A percentile compares a stretch with the other conserved stretches of the same genome.
These are phyloP conservation scores for Termitomyces sp. DNA, from an alignment of 768 basidiomycete species.

Conservation along the genomic window DNA sequence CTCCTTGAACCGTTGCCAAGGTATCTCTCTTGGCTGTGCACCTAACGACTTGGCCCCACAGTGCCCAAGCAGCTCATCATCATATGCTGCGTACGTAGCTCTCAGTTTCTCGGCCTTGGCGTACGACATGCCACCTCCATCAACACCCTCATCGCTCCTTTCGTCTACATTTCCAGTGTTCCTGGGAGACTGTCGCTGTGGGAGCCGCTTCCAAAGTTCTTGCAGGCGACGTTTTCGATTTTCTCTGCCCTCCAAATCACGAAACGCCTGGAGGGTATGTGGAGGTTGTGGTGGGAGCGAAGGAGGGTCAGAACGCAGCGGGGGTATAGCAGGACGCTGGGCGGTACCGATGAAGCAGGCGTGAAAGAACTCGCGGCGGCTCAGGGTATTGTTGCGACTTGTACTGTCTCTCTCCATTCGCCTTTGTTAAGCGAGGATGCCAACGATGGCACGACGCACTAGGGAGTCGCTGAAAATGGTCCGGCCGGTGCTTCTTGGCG, in stretches of 20 bases:
- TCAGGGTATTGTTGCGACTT: slow-evolving; percentile 19
- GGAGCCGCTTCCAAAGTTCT: slow-evolving; percentile 60
- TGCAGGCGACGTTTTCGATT: slow-evolving; percentile 55
- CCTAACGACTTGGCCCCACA: slow-evolving; percentile 41
- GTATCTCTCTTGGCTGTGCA: slow-evolving; percentile 41
- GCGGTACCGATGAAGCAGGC: slow-evolving; percentile 46
- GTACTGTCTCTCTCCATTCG: slow-evolving; percentile 16
- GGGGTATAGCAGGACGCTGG: slow-evolving; percentile 54
- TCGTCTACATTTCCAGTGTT: slow-evolving; percentile 7
- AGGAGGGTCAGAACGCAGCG: slow-evolving; percentile 50
- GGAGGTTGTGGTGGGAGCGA: slow-evolving; percentile 31
- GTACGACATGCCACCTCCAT: slow-evolving; percentile 37
- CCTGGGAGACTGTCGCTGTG: slow-evolving; percentile 19
- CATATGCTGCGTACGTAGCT: slow-evolving; percentile 75
- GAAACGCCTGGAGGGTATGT: slow-evolving; percentile 58
- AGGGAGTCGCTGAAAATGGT: slow-evolving; percentile 9
- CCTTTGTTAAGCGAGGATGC: slow-evolving; percentile 8
- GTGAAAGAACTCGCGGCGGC: slow-evolving; percentile 49
- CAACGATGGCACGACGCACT: slow-evolving; percentile 5
- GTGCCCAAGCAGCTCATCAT: slow-evolving; percentile 63
- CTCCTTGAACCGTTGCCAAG: slow-evolving; percentile 67
- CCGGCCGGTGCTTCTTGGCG: slow-evolving; percentile 11
- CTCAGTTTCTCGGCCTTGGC: slow-evolving; percentile 61
- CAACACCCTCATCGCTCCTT: slow-evolving; percentile 6
- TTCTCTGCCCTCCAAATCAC: slow-evolving; percentile 55